phyloP scores from a whole-genome alignment of 2,329 filamentous ascomycete species.

The Monilinia fructicola region DNA sequence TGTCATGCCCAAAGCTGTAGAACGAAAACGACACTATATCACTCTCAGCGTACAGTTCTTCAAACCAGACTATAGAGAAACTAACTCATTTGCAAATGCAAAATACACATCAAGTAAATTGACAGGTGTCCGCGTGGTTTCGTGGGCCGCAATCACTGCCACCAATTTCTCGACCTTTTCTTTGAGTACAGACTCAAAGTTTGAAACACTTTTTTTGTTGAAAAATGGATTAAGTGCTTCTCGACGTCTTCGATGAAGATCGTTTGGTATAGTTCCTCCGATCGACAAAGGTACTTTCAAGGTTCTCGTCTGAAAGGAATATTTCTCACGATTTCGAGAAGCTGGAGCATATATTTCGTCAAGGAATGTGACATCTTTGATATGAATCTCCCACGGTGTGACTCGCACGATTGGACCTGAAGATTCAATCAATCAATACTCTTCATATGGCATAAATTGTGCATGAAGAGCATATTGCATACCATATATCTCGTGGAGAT shows the following conservation, averaged over 20 bases:
- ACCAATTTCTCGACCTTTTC: not conserved
- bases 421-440: not conserved
- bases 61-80: not conserved
- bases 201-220: not conserved
- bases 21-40: conserved; percentile 17
- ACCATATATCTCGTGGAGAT: conserved; percentile 46
- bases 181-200: not conserved
- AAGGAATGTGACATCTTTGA: conserved; percentile 4
- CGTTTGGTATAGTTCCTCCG: not conserved
- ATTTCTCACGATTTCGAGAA: conserved; percentile 2
- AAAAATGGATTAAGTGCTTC: conserved; percentile 3
- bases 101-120: conserved; percentile 24
- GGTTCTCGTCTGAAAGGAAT: not conserved
- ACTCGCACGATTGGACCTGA: conserved; percentile 40
- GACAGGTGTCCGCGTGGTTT: conserved; percentile 10
- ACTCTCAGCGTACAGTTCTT: not conserved
- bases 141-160: conserved; percentile 20
- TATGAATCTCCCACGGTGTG: conserved; percentile 30
- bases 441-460: not conserved
- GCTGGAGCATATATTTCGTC: not conserved
- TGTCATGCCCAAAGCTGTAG: conserved; percentile 21
- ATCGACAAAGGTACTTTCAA: not conserved
- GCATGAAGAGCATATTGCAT: not conserved
- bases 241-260: conserved; percentile 6
- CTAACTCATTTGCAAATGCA: conserved; percentile 23